Conservation (phyloP, 768 basidiomycete genomes). For the Pulveroboletus sp. region DNA sequence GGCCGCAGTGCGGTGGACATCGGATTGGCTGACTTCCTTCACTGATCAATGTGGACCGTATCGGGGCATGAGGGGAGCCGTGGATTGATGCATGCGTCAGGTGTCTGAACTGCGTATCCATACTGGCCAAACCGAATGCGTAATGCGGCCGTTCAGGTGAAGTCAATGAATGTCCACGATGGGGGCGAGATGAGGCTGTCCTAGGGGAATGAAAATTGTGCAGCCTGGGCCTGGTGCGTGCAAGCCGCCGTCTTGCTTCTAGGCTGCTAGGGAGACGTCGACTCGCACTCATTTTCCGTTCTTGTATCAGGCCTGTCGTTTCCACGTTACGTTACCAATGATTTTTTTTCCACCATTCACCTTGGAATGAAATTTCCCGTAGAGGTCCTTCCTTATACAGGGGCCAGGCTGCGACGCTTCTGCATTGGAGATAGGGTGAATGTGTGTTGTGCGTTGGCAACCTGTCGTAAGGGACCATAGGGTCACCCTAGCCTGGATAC, state of each 20-base stretch:
- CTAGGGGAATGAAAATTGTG: constrained; percentile 23
- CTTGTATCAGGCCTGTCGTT: constrained; percentile 9
- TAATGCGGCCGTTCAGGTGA: constrained; percentile 3
- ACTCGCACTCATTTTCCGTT: constrained; percentile 19
- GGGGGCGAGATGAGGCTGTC: constrained; percentile 17
- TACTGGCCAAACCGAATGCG: constrained; percentile 9
- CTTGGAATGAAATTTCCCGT: constrained; percentile 12
- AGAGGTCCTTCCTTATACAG: constrained; percentile 13
- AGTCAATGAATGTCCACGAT: constrained; percentile 1
- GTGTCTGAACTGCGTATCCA: constrained; percentile 9
- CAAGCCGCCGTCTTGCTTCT: constrained; percentile 7
- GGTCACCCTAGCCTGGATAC: constrained; percentile 1
- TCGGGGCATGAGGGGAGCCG: constrained; percentile 7
- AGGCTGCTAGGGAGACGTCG: constrained; percentile 10
- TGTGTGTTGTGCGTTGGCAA: constrained; percentile 12
- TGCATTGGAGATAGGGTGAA: constrained; percentile 20
- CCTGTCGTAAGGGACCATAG: constrained; percentile 23
- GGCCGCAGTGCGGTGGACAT: constrained; percentile 8
- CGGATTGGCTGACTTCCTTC: neutral
- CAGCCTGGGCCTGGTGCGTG: constrained; percentile 13
- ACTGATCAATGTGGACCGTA: constrained; percentile 3
- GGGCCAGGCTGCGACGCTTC: constrained; percentile 8
- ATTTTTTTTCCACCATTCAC: constrained; percentile 9
- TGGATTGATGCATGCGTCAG: constrained; percentile 19
- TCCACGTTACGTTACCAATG: constrained; percentile 27